A percentile compares a stretch with the other conserved stretches of the same genome.
These are phyloP conservation scores for Linnemannia schmuckeri DNA, from an alignment of 192 early-diverging fungal genomes.

Conservation along the genomic window DNA sequence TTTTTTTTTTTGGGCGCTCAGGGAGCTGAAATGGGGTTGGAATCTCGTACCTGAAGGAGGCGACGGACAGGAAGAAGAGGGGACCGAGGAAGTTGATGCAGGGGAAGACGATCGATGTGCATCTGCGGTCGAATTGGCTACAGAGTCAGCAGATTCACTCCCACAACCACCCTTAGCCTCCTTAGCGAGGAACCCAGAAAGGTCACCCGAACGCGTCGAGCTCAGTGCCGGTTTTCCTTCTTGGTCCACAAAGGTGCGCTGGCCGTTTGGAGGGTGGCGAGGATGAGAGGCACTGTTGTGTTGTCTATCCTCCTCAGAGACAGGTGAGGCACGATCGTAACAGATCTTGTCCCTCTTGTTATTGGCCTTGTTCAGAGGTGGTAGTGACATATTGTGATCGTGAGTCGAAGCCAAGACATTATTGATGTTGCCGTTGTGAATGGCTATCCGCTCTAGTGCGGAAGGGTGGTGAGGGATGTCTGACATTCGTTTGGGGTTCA, in stretches of 20 bases:
- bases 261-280: neutral
- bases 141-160: conserved; percentile 39
- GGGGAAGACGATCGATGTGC: conserved; percentile 43
- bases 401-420: conserved; percentile 32
- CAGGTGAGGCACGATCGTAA: neutral
- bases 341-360: conserved; percentile 11
- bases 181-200: neutral
- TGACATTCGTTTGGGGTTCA: conserved; percentile 9
- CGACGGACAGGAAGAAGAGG: conserved; percentile 24
- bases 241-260: neutral
- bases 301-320: conserved; percentile 3
- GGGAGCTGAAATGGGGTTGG: neutral
- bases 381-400: conserved; percentile 34
- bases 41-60: conserved; percentile 44
- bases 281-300: neutral
- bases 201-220: conserved; percentile 1
- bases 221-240: neutral
- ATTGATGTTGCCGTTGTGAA: conserved; percentile 53
- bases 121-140: conserved; percentile 26
- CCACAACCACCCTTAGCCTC: conserved; percentile 16
- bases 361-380: neutral
- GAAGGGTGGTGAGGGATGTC: conserved; percentile 19
- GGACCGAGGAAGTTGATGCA: conserved; percentile 27
- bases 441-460: conserved; percentile 46
- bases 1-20: neutral